A percentile compares a stretch with the other conserved stretches of the same genome.
phyloP scores from a whole-genome alignment of 768 basidiomycete species.

The Lactarius tabidus region DNA sequence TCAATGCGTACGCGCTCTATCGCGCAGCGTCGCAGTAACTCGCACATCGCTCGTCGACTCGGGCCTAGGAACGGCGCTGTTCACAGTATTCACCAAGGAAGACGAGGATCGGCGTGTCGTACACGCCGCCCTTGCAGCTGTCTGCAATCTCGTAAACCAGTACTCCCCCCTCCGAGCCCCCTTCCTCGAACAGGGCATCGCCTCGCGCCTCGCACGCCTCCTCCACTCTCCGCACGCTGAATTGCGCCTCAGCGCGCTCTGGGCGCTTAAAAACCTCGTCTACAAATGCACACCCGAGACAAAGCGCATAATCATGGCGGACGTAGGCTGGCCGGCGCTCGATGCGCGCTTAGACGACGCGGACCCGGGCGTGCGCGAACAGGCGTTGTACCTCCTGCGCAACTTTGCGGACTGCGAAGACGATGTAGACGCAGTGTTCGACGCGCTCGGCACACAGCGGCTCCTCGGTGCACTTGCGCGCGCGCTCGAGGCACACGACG shows the following conservation, averaged over 20 bases:
- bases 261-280: conserved; percentile 84
- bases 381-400: conserved; percentile 60
- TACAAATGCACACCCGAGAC: conserved; percentile 55
- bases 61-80: conserved; percentile 69
- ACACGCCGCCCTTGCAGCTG: conserved; percentile 62
- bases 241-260: conserved; percentile 67
- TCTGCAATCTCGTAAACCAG: conserved; percentile 84
- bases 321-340: conserved; percentile 62
- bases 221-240: conserved; percentile 49
- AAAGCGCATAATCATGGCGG: conserved; percentile 64
- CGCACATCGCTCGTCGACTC: conserved; percentile 83
- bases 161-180: conserved; percentile 79
- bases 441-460: conserved; percentile 44
- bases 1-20: conserved; percentile 78
- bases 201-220: conserved; percentile 60
- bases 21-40: conserved; percentile 72
- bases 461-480: conserved; percentile 45
- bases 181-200: conserved; percentile 62
- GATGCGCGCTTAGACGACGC: conserved; percentile 55
- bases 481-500: conserved; percentile 48
- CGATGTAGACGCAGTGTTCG: conserved; percentile 59
- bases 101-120: conserved; percentile 69
- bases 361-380: conserved; percentile 59
- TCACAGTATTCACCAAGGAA: conserved; percentile 49
- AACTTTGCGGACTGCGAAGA: conserved; percentile 65